phyloP scores from a whole-genome alignment of 2,329 filamentous ascomycete genomes.

The Pseudogymnoascus sp. region DNA sequence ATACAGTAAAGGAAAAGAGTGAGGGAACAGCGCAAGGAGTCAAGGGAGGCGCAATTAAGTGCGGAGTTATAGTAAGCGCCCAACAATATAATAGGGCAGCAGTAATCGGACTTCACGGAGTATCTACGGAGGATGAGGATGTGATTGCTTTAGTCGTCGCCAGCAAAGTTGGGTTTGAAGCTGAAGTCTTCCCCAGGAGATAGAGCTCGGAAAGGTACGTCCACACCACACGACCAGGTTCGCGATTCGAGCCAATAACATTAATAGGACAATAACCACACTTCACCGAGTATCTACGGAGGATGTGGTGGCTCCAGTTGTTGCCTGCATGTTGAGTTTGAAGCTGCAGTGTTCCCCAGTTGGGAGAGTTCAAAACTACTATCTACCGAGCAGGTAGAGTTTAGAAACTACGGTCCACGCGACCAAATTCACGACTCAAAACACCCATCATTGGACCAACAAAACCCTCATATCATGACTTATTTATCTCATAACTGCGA shows the following conservation, averaged over 20 bases:
- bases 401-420: not conserved
- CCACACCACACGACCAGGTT: not conserved
- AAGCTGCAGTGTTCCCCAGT: not conserved
- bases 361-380: not conserved
- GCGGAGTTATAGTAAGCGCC: not conserved
- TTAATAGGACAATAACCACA: not conserved
- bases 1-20: not conserved
- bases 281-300: not conserved
- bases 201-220: too few species aligned
- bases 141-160: not conserved
- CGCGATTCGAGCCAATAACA: not conserved
- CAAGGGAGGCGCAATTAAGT: not conserved
- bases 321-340: not conserved
- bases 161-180: not conserved
- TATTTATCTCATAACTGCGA: constrained; percentile 2
- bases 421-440: not conserved
- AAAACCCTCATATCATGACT: not conserved
- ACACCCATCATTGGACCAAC: not conserved
- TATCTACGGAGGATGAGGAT: not conserved
- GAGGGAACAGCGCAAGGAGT: not conserved
- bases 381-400: not conserved
- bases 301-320: not conserved
- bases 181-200: not conserved
- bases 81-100: not conserved
- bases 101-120: not conserved